Evolutionary conservation across 768 basidiomycete genomes (phyloP), one percentile per base, ranked within the genome.

Genomic region (Rubroboletus satanas): DNA sequence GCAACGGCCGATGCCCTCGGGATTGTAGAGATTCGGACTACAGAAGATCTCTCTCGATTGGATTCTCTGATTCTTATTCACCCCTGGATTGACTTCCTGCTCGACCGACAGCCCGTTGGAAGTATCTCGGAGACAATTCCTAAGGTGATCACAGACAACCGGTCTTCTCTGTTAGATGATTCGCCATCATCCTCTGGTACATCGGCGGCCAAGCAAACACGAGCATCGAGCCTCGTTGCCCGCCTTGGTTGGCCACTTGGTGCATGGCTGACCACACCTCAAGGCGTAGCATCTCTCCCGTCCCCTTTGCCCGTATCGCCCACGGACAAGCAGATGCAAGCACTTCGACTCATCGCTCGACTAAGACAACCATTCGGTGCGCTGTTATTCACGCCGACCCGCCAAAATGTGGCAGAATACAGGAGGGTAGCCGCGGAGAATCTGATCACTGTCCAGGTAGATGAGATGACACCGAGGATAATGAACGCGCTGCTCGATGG

Each of bases 61-160:
- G 41, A 49, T n/a, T 26, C 38, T 3, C 39, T 52, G 0, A 31
- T 18, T 32, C 53, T 55, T 21, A 26, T 59, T 17, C 53, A 55
- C 32, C 52, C 59, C 0, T 59, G 57, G 59, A 59, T 58, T 10
- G 43, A 52, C 32, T 41, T 51, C 5, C 42, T 60, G 5, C 52
- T 52, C 5, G 37, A 52, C 21, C 3, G 52, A 32, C 45, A 31
- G 0, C 44, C 44, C 4, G 28, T 52, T 3, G 29, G 36, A 18
- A 15, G 10, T 35, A 23, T 29, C 17, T 2, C 2, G 4, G 43
- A 38, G 23, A 45, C 18, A 26, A 26, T 26, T 26, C 26, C 26
- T 5, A 5, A 26, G 26, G 26, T 3, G 26, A 3, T 4, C 26
- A 26, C 26, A 26, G 26, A 5, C 26, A 5, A 26, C 5, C 26